A percentile compares a stretch with the other conserved stretches of the same genome.
These are phyloP conservation scores for Vigna trinervia DNA, from an alignment of 306 rosid genomes.

Conservation along the genomic window DNA sequence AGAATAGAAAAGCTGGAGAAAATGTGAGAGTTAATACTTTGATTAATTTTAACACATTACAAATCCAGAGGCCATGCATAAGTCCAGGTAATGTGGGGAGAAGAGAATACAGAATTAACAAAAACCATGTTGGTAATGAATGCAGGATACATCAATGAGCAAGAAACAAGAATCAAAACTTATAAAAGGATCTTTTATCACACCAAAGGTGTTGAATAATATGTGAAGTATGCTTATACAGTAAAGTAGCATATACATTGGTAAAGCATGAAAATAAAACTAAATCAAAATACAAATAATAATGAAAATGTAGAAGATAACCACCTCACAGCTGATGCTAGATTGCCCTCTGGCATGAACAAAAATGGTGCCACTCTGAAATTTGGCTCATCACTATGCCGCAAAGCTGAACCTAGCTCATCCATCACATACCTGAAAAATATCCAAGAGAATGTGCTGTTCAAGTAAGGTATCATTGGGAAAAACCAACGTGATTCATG, in stretches of 20 bases:
- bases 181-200: background rate
- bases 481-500: conserved; percentile 18
- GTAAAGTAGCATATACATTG: conserved; percentile 20
- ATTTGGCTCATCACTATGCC: conserved; percentile 90
- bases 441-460: conserved; percentile 44
- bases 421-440: conserved; percentile 86
- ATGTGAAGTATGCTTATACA: conserved; percentile 27
- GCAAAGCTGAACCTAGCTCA: conserved; percentile 93
- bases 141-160: conserved; percentile 15
- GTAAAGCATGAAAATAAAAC: conserved; percentile 30
- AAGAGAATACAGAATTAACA: background rate
- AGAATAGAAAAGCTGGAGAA: conserved; percentile 76
- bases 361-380: conserved; percentile 91
- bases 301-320: conserved; percentile 47
- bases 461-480: conserved; percentile 29
- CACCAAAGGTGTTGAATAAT: conserved; percentile 16
- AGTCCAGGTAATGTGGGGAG: background rate
- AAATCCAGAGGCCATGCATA: conserved; percentile 32
- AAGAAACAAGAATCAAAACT: conserved; percentile 12
- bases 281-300: conserved; percentile 36
- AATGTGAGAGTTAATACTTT: conserved; percentile 35
- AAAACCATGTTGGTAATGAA: conserved; percentile 16
- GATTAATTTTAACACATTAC: background rate
- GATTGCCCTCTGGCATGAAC: conserved; percentile 88
- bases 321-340: conserved; percentile 97